Evolutionary conservation across 2,329 filamentous ascomycete species (phyloP).

Genomic region (Botrytis paeoniae): DNA sequence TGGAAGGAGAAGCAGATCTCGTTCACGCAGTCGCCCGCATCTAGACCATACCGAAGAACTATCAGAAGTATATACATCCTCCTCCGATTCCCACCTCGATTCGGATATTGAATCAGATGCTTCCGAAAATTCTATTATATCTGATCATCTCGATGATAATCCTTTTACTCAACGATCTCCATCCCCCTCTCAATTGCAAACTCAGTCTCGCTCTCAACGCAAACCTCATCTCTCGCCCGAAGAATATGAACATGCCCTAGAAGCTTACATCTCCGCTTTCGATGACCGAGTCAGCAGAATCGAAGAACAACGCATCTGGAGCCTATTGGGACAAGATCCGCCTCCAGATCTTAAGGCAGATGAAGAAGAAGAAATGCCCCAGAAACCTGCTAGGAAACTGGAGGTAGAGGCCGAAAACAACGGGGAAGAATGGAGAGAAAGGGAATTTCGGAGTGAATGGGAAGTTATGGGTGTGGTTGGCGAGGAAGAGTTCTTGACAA

Average conservation of each 20-base stretch:
- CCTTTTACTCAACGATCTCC: constrained; percentile 1
- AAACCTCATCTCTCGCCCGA: constrained; percentile 5
- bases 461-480: constrained; percentile 31
- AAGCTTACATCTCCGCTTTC: constrained; percentile 18
- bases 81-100: not conserved
- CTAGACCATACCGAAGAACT: not conserved
- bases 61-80: constrained; percentile 16
- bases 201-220: not conserved
- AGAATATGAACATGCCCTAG: constrained; percentile 11
- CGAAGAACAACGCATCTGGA: constrained; percentile 36
- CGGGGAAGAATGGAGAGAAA: constrained; percentile 33
- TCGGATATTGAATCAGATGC: not conserved
- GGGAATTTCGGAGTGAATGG: constrained; percentile 36
- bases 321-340: constrained; percentile 30
- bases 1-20: constrained; percentile 21
- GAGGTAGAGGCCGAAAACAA: not conserved
- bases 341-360: constrained; percentile 31
- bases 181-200: constrained; percentile 5
- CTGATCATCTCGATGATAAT: not conserved
- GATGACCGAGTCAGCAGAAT: constrained; percentile 30
- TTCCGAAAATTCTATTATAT: not conserved
- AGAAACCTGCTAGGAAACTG: constrained; percentile 13
- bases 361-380: constrained; percentile 13
- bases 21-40: constrained; percentile 16
- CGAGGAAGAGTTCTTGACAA: constrained; percentile 29